Conservation (phyloP, 1,284 basidiomycete species). For the Tilletia setariae region DNA sequence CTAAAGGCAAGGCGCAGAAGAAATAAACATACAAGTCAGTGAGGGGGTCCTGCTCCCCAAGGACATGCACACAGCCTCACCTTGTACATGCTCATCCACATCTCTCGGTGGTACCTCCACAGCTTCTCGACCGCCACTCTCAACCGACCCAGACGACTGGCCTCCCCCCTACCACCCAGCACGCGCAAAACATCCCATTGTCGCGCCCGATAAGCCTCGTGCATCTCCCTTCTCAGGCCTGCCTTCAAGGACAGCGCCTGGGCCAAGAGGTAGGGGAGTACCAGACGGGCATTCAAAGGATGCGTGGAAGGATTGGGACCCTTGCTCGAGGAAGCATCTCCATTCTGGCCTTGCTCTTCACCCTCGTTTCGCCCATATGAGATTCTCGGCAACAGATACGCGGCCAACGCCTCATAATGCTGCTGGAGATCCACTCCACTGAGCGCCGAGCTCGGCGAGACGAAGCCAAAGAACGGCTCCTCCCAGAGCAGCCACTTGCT, state of each 20-base stretch:
- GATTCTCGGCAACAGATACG: slow-evolving; percentile 11
- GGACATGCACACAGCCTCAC: slow-evolving; percentile 2
- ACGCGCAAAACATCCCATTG: slow-evolving; percentile 33
- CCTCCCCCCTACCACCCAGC: slow-evolving; percentile 23
- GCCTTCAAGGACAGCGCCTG: slow-evolving; percentile 33
- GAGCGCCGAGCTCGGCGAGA: slow-evolving; percentile 34
- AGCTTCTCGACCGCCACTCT: slow-evolving; percentile 33
- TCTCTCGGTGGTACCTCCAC: slow-evolving; percentile 49
- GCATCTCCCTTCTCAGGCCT: slow-evolving; percentile 31
- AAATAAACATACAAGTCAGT: no score
- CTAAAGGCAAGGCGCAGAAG: slow-evolving; percentile 20
- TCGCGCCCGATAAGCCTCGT: slow-evolving; percentile 31
- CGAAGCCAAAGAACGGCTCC: slow-evolving; percentile 36
- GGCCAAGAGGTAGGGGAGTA: slow-evolving; percentile 33
- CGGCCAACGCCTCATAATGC: slow-evolving; percentile 24
- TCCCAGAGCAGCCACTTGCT: slow-evolving; percentile 56
- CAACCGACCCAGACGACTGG: slow-evolving; percentile 13
- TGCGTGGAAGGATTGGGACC: slow-evolving; percentile 16
- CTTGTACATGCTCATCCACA: slow-evolving; percentile 52
- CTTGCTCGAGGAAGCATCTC: not conserved
- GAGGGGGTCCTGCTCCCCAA: no score
- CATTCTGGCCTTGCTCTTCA: not conserved
- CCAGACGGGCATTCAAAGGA: slow-evolving; percentile 39
- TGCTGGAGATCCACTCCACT: slow-evolving; percentile 33
- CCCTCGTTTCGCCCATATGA: not conserved